Evolutionary conservation across 495 filamentous ascomycete species (phyloP).

Genomic region (Hamigera avellanea): DNA sequence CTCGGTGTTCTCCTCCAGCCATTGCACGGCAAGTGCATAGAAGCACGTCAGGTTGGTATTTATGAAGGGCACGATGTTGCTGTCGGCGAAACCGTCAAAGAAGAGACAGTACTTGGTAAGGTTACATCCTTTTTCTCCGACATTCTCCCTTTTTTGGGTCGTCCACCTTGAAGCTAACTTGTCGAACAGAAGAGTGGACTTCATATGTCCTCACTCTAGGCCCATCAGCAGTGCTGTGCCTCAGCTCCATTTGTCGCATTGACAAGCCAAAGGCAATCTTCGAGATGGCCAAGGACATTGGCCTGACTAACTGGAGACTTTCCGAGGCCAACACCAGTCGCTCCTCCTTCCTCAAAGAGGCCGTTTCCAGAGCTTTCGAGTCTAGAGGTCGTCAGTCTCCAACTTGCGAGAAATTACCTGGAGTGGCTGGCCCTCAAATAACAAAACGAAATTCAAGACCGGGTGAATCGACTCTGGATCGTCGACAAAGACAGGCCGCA

Average conservation of each 20-base stretch:
- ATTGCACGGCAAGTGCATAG: slow-evolving; percentile 42
- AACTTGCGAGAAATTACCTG: neutral
- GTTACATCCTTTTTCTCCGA: neutral
- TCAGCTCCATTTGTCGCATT: slow-evolving; percentile 36
- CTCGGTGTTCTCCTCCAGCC: slow-evolving; percentile 45
- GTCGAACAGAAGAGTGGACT: slow-evolving; percentile 49
- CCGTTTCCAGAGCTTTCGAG: slow-evolving; percentile 47
- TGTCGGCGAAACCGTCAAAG: slow-evolving; percentile 36
- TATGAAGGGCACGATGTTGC: slow-evolving; percentile 38
- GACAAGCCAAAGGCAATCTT: slow-evolving; percentile 37
- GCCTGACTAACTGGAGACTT: slow-evolving; percentile 45
- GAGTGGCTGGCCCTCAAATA: slow-evolving; percentile 5
- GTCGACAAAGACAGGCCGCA: slow-evolving; percentile 24
- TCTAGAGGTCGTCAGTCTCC: slow-evolving; percentile 15
- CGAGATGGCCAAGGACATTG: slow-evolving; percentile 37
- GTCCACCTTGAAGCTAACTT: slow-evolving; percentile 15
- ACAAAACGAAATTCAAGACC: slow-evolving; percentile 2
- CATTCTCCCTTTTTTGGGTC: neutral
- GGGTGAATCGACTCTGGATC: slow-evolving; percentile 5
- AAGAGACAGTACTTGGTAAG: slow-evolving; percentile 45
- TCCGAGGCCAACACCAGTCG: slow-evolving; percentile 34
- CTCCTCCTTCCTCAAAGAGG: slow-evolving; percentile 53
- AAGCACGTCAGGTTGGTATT: slow-evolving; percentile 45
- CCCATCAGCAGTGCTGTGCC: slow-evolving; percentile 41
- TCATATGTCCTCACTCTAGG: slow-evolving; percentile 49